Percentiles rank a stretch among this genome's conserved stretches.
phyloP scores from a whole-genome alignment of 2,329 filamentous ascomycete genomes.

The Fusarium sp. region DNA sequence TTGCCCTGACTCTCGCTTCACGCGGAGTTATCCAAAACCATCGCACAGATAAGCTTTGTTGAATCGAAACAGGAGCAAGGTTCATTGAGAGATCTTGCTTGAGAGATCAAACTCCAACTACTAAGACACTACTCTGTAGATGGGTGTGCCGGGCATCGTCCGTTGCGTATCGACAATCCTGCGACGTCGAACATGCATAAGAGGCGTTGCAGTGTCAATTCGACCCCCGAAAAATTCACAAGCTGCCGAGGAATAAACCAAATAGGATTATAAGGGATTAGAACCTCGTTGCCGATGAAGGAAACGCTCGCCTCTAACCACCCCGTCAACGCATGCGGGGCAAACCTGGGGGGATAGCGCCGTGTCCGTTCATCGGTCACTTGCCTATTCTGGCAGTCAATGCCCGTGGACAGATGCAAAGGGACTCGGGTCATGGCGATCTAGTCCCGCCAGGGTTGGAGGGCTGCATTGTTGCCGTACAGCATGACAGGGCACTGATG shows the following conservation, averaged over 20 bases:
- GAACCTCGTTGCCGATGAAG: constrained; percentile 3
- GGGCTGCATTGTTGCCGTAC: constrained; percentile 16
- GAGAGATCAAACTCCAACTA: constrained; percentile 26
- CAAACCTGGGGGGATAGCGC: constrained; percentile 48
- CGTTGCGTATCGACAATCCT: constrained; percentile 10
- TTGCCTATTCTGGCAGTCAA: constrained; percentile 45
- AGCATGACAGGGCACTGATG: constrained; percentile 1
- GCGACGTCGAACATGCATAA: constrained; percentile 32
- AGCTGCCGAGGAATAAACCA: constrained; percentile 46
- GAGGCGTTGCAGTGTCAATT: background rate
- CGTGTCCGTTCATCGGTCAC: constrained; percentile 38
- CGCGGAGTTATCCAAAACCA: background rate
- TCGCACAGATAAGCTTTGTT: constrained; percentile 29
- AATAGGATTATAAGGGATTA: constrained; percentile 18
- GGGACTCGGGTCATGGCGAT: constrained; percentile 46
- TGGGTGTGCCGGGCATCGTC: constrained; percentile 40
- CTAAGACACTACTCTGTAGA: constrained; percentile 5
- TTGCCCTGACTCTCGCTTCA: constrained; percentile 1
- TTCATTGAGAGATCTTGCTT: constrained; percentile 6
- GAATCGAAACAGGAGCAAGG: constrained; percentile 7
- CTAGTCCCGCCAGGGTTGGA: constrained; percentile 37
- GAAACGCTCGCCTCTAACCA: constrained; percentile 18
- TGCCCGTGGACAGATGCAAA: constrained; percentile 46
- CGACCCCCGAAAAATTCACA: constrained; percentile 39
- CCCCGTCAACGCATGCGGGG: constrained; percentile 40